Evolutionary conservation across 352 stramenopile genomes (phyloP).

Genomic region (Pythium sukuiense): DNA sequence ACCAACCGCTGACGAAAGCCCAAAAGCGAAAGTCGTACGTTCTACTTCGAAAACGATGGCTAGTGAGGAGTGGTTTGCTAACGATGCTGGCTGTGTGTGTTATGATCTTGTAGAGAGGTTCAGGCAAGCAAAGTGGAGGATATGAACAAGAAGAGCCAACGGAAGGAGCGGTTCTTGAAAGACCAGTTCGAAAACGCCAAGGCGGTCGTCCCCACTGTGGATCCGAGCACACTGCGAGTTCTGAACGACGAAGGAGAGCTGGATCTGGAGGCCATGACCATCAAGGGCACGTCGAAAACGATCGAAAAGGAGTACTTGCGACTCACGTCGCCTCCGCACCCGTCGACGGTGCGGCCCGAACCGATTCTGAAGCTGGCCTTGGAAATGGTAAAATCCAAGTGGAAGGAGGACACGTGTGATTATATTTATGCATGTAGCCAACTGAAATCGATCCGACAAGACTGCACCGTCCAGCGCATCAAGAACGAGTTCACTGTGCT

Average conservation of each 20-base stretch:
- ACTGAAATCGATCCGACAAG: constrained; percentile 98
- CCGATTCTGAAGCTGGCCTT: constrained; percentile 89
- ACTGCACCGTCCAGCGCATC: constrained; percentile 97
- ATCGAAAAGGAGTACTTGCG: constrained; percentile 99
- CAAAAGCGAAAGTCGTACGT: constrained; percentile 76
- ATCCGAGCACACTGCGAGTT: constrained; percentile 73
- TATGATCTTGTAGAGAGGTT: constrained; percentile 7
- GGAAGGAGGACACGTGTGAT: constrained; percentile 84
- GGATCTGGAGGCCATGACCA: constrained; percentile 86
- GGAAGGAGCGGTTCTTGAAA: constrained; percentile 74
- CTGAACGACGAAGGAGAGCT: constrained; percentile 77
- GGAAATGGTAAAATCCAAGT: constrained; percentile 85
- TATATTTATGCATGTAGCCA: constrained; percentile 97
- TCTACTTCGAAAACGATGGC: neutral
- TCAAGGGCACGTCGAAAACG: constrained; percentile 93
- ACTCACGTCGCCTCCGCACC: constrained; percentile 94
- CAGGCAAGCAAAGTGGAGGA: constrained; percentile 35
- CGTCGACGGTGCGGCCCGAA: constrained; percentile 94
- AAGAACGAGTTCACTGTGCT: constrained; percentile 96
- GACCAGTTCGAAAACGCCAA: constrained; percentile 65
- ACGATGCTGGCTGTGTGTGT: neutral
- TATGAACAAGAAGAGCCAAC: constrained; percentile 70
- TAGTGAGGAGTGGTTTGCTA: neutral
- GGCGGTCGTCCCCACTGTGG: constrained; percentile 62
- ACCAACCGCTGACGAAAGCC: constrained; percentile 45